Conservation (phyloP, 306 rosid species). For the Sicyos baderoa region DNA sequence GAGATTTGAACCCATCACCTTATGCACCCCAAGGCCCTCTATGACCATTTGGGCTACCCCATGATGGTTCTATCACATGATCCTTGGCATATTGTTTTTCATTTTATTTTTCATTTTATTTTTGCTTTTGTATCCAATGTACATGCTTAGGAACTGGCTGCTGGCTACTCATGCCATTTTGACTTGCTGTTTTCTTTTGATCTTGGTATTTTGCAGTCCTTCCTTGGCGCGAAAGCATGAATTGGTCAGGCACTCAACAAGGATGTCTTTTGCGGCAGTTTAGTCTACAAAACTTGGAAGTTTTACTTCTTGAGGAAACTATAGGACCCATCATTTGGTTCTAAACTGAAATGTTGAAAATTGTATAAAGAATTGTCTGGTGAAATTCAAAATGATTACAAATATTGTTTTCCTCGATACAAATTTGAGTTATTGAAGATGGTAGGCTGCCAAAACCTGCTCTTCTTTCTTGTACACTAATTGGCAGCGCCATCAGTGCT, state of each 20-base stretch:
- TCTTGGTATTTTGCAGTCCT: constrained; percentile 43
- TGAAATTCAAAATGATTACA: constrained; percentile 21
- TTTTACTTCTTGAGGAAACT: constrained; percentile 26
- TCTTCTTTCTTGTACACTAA: not conserved
- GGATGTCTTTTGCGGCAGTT: constrained; percentile 21
- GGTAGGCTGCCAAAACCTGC: constrained; percentile 4
- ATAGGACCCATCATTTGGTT: constrained; percentile 32
- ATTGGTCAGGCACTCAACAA: constrained; percentile 1
- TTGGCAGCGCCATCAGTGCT: not conserved
- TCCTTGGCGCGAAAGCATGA: constrained; percentile 56
- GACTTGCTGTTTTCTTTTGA: not conserved
- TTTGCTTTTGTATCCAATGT: not conserved
- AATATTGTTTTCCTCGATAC: constrained; percentile 31
- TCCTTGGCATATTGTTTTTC: not conserved
- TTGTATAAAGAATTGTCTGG: constrained; percentile 32
- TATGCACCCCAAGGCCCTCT: no score
- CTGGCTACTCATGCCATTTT: not conserved
- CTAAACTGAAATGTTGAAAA: constrained; percentile 35
- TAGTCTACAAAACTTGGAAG: constrained; percentile 26
- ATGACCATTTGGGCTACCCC: no score
- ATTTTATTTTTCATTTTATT: not conserved
- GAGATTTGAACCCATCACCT: no score
- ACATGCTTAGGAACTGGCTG: not conserved
- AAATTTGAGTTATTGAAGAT: constrained; percentile 15
- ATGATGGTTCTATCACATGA: not conserved